Evolutionary conservation across 805 yeast genomes (phyloP), one percentile per base, ranked within the genome.

Genomic region (Wickerhamiella galacta): DNA sequence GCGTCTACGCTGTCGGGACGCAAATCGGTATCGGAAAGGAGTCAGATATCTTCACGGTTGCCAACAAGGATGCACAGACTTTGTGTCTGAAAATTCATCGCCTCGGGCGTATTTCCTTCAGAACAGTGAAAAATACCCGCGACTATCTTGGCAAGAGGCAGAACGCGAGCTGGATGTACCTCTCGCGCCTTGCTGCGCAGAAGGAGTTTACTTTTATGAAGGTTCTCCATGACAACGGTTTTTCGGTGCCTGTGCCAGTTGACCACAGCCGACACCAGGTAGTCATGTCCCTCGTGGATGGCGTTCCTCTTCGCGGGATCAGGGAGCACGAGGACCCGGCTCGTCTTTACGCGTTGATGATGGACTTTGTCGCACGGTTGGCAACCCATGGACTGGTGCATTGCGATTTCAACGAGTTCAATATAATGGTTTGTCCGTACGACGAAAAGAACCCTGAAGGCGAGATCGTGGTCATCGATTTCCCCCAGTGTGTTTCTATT

Each of bases 1-100:
- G 81, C 0, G 51, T 90, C 7, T 74, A 74, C 46, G 75, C 87
- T 2, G 68, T 87, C 11, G 95, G 94, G 12, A 65, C 75, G 29
- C 79, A 77, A 7, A 83, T 87, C 44, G 98, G 96, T 38, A 94
- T 90, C 32, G 98, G 98, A 47, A 90, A 90, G 51, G 98, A 90
- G 56, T 83, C 95, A 3, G 98, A 90, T 58, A 85, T 90, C 47
- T 82, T 77, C 53, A 67, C 85, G 9, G 85, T 79, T 1, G 72
- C 75, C 36, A 85, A 77, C 47, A 59, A 64, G 9, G 49, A 66
- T 15, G 90, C 87, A 1, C 46, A 50, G n/a, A 68, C 70, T 33
- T 68, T 70, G 45, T 94, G 85, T 12, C 57, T 90, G 50, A 90
- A 90, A 54, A 76, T 90, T 24, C 95, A 85, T 56, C 68, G 98